phyloP scores from a whole-genome alignment of 768 basidiomycete species.

The Kwoniella heveanensis region DNA sequence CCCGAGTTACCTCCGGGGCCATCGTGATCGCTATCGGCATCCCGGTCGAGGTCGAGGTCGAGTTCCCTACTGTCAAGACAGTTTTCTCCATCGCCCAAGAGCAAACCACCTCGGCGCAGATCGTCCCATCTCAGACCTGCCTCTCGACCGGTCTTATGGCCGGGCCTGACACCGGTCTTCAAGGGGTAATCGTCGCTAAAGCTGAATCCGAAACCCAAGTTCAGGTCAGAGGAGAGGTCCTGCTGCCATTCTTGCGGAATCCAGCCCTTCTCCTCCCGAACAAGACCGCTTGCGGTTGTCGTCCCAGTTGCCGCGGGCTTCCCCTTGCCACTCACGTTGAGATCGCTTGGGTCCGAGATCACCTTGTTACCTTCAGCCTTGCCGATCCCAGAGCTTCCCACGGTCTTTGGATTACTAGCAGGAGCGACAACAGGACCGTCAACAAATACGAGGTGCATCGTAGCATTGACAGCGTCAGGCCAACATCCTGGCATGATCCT shows the following conservation, averaged over 20 bases:
- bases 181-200: no score
- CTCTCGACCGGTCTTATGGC: no score
- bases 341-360: no score
- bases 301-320: no score
- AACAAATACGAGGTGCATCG: conserved; percentile 21
- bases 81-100: no score
- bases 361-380: no score
- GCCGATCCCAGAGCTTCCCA: no score
- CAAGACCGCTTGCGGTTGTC: no score
- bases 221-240: background rate
- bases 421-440: background rate
- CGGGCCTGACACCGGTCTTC: no score
- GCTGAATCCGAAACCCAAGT: background rate
- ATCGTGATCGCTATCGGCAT: background rate
- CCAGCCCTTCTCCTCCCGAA: background rate
- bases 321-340: no score
- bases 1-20: no score
- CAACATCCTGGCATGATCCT: conserved; percentile 27
- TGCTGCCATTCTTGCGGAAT: background rate
- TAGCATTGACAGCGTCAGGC: conserved; percentile 26
- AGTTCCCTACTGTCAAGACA: background rate
- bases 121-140: background rate
- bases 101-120: background rate
- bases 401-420: no score
- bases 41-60: background rate